A percentile compares a stretch with the other conserved stretches of the same genome.
phyloP scores from a whole-genome alignment of 2,329 filamentous ascomycete species.

The Cladosporium sphaerospermum region DNA sequence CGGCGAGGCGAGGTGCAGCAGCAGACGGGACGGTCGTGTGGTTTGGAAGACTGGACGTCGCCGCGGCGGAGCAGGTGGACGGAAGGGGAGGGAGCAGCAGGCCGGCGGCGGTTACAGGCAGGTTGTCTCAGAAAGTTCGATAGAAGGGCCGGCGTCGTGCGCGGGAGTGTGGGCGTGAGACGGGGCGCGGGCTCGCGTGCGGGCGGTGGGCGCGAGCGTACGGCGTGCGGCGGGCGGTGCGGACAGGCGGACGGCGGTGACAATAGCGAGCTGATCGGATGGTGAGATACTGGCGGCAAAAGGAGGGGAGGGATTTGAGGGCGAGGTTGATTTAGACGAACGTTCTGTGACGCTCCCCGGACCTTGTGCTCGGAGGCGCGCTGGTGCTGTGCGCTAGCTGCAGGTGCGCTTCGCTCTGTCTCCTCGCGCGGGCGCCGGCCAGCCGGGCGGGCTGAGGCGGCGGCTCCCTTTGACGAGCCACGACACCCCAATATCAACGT shows the following conservation, averaged over 20 bases:
- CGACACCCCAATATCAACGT: too few relatives aligned
- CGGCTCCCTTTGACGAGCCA: too few relatives aligned
- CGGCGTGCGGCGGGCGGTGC: not conserved
- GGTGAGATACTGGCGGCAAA: not conserved
- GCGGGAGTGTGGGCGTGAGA: not conserved
- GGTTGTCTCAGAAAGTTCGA: conserved; percentile 11
- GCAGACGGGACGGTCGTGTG: too few relatives aligned
- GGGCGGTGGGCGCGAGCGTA: not conserved
- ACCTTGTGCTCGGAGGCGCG: not conserved
- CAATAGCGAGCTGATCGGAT: conserved; percentile 8
- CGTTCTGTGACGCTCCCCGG: not conserved
- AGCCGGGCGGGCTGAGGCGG: too few relatives aligned
- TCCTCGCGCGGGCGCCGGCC: too few relatives aligned
- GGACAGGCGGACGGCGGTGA: not conserved
- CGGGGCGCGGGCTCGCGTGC: not conserved
- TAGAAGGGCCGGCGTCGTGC: conserved; percentile 4
- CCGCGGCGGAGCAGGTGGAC: not conserved
- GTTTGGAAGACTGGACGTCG: too few relatives aligned
- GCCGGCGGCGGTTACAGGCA: conserved; percentile 3
- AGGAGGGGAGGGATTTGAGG: not conserved
- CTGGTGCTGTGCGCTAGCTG: too few relatives aligned
- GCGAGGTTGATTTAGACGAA: not conserved
- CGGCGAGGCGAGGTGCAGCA: not conserved
- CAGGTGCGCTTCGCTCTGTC: too few relatives aligned
- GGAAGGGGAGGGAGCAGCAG: not conserved